Conservation (phyloP, 2,329 filamentous ascomycete species). For the Fusarium sp. region DNA sequence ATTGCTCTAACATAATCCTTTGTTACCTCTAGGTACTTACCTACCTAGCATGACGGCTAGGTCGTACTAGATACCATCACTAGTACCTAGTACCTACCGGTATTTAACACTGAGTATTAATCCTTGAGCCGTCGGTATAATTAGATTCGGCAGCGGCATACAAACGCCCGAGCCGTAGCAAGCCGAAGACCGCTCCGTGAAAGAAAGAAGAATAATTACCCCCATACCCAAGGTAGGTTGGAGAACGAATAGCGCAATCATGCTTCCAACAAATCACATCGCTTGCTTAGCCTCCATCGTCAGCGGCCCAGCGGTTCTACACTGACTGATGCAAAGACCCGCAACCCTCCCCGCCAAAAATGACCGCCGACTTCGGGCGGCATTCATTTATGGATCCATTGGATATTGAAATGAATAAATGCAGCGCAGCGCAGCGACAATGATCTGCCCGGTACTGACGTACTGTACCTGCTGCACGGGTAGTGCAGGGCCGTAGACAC, state of each 20-base stretch:
- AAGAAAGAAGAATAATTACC: neutral
- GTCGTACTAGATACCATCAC: too few relatives aligned
- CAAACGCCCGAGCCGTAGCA: conserved; percentile 23
- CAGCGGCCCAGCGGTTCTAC: conserved; percentile 25
- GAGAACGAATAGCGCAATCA: neutral
- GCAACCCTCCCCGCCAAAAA: conserved; percentile 33
- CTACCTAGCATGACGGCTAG: too few relatives aligned
- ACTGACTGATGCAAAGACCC: conserved; percentile 27
- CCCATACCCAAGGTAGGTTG: neutral
- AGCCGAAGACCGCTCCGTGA: conserved; percentile 25
- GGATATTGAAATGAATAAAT: conserved; percentile 17
- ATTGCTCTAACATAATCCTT: neutral
- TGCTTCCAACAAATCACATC: conserved; percentile 21
- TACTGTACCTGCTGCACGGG: neutral
- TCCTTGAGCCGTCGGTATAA: neutral
- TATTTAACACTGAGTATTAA: neutral
- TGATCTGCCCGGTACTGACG: conserved; percentile 7
- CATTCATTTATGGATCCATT: neutral
- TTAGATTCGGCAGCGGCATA: neutral
- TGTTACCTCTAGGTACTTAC: neutral
- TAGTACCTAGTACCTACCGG: too few relatives aligned
- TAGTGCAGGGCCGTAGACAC: conserved; percentile 14
- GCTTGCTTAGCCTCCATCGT: neutral
- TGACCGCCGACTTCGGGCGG: conserved; percentile 41
- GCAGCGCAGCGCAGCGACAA: conserved; percentile 20